Evolutionary conservation across 495 filamentous ascomycete genomes (phyloP).

Genomic region (Aspergillus haitiensis): DNA sequence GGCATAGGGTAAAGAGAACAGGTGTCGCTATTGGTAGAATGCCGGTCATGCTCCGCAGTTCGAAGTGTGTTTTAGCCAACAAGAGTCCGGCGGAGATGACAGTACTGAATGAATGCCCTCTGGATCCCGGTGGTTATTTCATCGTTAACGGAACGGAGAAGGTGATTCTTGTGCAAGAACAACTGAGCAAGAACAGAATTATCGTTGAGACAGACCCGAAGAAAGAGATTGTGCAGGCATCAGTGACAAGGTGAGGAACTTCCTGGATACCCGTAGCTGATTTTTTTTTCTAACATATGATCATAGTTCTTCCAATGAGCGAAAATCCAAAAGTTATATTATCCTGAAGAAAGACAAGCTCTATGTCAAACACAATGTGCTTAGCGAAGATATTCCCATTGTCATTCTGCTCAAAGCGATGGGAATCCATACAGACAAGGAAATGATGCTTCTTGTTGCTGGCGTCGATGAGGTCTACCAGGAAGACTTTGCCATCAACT

Average conservation of each 20-base stretch:
- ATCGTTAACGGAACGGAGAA: slow-evolving; percentile 97
- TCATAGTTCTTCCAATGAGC: slow-evolving; percentile 85
- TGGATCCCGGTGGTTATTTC: slow-evolving; percentile 97
- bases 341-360: slow-evolving; percentile 88
- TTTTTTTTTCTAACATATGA: slow-evolving; percentile 5
- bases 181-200: slow-evolving; percentile 96
- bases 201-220: slow-evolving; percentile 91
- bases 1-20: slow-evolving; percentile 63
- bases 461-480: slow-evolving; percentile 84
- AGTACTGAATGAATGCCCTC: slow-evolving; percentile 83
- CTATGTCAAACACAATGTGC: slow-evolving; percentile 85
- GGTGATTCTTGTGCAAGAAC: slow-evolving; percentile 96
- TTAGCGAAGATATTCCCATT: slow-evolving; percentile 89
- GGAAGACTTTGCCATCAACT: slow-evolving; percentile 90
- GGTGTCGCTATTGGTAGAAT: slow-evolving; percentile 82
- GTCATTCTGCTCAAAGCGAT: slow-evolving; percentile 89
- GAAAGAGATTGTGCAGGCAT: slow-evolving; percentile 89
- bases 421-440: slow-evolving; percentile 88
- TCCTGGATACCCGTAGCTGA: neutral
- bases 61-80: slow-evolving; percentile 79
- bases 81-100: slow-evolving; percentile 84
- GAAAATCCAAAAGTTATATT: slow-evolving; percentile 96
- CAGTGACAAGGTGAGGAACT: slow-evolving; percentile 68
- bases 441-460: slow-evolving; percentile 85
- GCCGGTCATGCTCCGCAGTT: slow-evolving; percentile 95